Percentiles rank a stretch among this genome's conserved stretches.
Conservation (phyloP, 345 rosid species). For the Tarenaya hassleriana region DNA sequence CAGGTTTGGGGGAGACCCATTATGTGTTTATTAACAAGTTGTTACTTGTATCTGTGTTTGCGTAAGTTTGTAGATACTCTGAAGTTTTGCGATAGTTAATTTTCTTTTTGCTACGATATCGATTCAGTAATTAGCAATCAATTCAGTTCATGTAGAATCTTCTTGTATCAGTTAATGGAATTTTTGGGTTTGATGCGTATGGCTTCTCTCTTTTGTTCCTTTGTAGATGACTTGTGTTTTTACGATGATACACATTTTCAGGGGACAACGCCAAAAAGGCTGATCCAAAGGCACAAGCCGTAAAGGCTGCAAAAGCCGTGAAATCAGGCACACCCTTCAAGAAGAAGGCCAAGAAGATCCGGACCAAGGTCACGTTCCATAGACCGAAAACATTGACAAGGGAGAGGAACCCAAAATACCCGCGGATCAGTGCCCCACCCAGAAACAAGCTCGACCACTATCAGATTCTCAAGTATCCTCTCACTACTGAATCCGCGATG, state of each 20-base stretch:
- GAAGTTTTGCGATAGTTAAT: no score
- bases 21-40: no score
- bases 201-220: no score
- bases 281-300: conserved; percentile 67
- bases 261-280: conserved; percentile 41
- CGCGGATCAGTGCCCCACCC: conserved; percentile 62
- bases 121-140: no score
- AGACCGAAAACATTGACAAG: conserved; percentile 64
- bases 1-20: no score
- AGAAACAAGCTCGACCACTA: conserved; percentile 82
- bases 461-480: conserved; percentile 70
- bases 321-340: conserved; percentile 59
- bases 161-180: no score
- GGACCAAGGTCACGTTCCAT: conserved; percentile 71
- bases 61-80: no score
- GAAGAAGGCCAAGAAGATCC: conserved; percentile 61
- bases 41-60: no score
- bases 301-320: conserved; percentile 68
- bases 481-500: conserved; percentile 81
- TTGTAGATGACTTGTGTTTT: no score
- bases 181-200: no score
- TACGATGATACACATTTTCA: conserved; percentile 24
- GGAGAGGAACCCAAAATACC: conserved; percentile 66
- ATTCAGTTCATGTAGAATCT: no score
- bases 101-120: no score